A percentile compares a stretch with the other conserved stretches of the same genome.
Evolutionary conservation across 768 basidiomycete genomes (phyloP).

Genomic region (Mycena filopes): DNA sequence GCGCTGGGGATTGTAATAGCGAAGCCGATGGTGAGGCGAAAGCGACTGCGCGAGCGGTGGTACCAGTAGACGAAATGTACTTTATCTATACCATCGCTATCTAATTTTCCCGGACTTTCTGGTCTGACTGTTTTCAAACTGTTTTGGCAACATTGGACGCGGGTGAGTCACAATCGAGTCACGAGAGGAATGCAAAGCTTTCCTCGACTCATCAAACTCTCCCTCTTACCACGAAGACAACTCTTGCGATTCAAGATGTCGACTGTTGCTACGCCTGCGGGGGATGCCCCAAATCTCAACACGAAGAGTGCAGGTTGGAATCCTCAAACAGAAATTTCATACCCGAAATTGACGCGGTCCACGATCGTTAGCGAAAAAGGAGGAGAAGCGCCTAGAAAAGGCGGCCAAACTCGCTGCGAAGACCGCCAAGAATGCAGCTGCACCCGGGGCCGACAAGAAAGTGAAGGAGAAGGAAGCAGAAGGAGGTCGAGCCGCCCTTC

Average conservation of each 20-base stretch:
- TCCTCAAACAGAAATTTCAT: not conserved
- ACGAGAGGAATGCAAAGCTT: conserved; percentile 24
- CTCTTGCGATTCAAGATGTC: conserved; percentile 23
- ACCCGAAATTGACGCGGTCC: conserved; percentile 5
- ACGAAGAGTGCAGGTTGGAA: conserved; percentile 55
- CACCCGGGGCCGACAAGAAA: conserved; percentile 67
- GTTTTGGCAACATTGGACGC: conserved; percentile 18
- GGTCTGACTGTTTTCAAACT: not conserved
- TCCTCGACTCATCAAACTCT: conserved; percentile 29
- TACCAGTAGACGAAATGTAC: conserved; percentile 56
- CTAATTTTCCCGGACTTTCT: conserved; percentile 9
- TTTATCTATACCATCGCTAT: conserved; percentile 18
- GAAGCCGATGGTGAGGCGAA: conserved; percentile 82
- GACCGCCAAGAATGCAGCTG: conserved; percentile 57
- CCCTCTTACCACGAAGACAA: conserved; percentile 25
- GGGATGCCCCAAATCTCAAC: conserved; percentile 47
- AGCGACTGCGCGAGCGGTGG: conserved; percentile 77
- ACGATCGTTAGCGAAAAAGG: conserved; percentile 74
- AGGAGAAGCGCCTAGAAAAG: conserved; percentile 84
- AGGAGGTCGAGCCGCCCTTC: conserved; percentile 76
- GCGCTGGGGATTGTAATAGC: conserved; percentile 81
- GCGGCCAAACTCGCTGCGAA: conserved; percentile 83
- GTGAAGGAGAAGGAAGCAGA: conserved; percentile 74
- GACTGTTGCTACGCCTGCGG: conserved; percentile 25
- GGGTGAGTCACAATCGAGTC: conserved; percentile 28